Evolutionary conservation across 2,329 filamentous ascomycete species (phyloP), one percentile per base, ranked within the genome.

Genomic region (Calonectria leucothoes): DNA sequence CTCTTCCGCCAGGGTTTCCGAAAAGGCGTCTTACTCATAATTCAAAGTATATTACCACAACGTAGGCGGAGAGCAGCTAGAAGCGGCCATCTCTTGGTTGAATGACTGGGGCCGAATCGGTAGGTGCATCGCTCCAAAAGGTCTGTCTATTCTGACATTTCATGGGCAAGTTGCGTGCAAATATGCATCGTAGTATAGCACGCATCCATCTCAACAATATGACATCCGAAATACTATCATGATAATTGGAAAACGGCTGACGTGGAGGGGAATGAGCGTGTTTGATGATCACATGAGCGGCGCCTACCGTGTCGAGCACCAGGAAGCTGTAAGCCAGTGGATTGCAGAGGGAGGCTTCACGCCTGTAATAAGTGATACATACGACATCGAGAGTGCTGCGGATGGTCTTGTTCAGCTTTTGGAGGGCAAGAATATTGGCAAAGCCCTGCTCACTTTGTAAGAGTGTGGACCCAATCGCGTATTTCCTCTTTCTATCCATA

Each of bases 401-500:
- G 90, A 95, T 70, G 95, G 93, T 0, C 88, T 97, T 73, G 84
- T 96, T 23, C 93, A 91, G 17, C 91, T 97, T 86, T 88, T 96
- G 71, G 83, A 90, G 81, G 95, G 95, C 49, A 89, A 93, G 84
- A 97, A 97, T 49, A 14, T 70, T 45, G 57, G 68, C 6, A 70
- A 70, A 48, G 68, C 68, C n/a, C 52, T 64, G n/a, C 23, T 69
- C 3, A 69, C 52, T 15, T 8, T 70, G 3, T 55, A 57, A 17
- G 23, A 27, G 4, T 67, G 33, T 17, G 23, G 23, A 33, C 31
- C 6, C 31, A 33, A 5, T 10, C 5, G 31, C 31, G 5, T 10
- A 33, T 33, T 33, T 33, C 31, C 31, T 33, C 31, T 33, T 33
- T 33, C 10, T 33, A 33, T 33, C 5, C 5, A 33, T 33, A 33